These are phyloP conservation scores for Stemphylium beticola DNA, from an alignment of 2,329 filamentous ascomycete genomes.

Conservation along the genomic window DNA sequence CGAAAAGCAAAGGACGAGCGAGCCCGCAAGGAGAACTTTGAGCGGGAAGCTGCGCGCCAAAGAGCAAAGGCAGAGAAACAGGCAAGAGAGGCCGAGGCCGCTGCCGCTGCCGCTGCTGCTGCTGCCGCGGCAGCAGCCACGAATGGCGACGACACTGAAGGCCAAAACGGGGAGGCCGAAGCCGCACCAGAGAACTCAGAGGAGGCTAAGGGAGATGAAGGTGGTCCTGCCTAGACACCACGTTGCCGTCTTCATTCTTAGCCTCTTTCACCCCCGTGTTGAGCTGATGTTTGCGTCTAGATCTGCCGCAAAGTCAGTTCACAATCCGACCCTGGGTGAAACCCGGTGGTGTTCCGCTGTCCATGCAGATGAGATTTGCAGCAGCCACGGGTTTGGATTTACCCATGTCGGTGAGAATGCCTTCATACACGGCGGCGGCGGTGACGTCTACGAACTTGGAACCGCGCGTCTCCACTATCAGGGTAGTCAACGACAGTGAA, in stretches of 20 bases:
- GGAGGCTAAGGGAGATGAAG: conserved; percentile 45
- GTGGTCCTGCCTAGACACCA: conserved; percentile 43
- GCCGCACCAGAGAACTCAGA: conserved; percentile 27
- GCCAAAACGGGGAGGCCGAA: conserved; percentile 31
- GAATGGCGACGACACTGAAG: conserved; percentile 32
- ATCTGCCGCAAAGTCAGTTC: conserved; percentile 24
- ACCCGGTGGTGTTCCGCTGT: conserved; percentile 26
- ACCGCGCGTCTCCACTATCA: conserved; percentile 11
- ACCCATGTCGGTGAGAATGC: not conserved
- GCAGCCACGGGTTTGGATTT: conserved; percentile 6
- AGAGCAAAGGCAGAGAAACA: conserved; percentile 54
- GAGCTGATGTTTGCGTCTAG: conserved; percentile 37
- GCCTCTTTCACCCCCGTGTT: conserved; percentile 10
- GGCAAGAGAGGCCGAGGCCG: conserved; percentile 39
- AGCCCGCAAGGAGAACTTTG: conserved; percentile 76
- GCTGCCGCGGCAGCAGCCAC: conserved; percentile 20
- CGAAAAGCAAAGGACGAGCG: conserved; percentile 85
- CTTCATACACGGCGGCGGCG: not conserved
- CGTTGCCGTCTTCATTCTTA: conserved; percentile 18
- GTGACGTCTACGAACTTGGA: not conserved
- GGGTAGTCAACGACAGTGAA: conserved; percentile 9
- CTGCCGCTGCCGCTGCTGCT: conserved; percentile 39
- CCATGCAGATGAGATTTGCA: conserved; percentile 21
- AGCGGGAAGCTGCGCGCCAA: conserved; percentile 58
- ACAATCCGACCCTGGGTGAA: conserved; percentile 39